Evolutionary conservation across 148 eudicot genomes (phyloP).

Genomic region (Salicornia ramosissima): DNA sequence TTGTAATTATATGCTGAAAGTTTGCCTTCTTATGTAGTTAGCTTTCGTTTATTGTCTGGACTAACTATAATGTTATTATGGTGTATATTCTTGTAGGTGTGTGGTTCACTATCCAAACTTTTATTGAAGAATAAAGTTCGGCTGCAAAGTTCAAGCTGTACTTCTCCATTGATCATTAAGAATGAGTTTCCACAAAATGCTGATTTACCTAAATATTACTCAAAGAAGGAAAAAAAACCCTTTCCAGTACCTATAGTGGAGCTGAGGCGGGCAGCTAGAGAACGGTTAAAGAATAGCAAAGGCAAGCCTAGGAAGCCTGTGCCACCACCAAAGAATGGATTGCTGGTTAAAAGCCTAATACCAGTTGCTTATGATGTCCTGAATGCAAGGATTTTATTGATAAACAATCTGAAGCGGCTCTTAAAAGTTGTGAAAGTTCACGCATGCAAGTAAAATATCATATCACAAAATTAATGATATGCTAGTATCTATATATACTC

Average conservation of each 20-base stretch:
- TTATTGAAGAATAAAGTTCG: constrained; percentile 18
- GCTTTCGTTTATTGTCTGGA: neutral
- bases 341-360: constrained; percentile 67
- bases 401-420: constrained; percentile 80
- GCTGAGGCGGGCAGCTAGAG: constrained; percentile 83
- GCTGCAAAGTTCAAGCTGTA: constrained; percentile 26
- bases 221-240: constrained; percentile 89
- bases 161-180: constrained; percentile 37
- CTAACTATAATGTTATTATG: neutral
- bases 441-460: constrained; percentile 80
- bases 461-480: constrained; percentile 15
- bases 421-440: constrained; percentile 74
- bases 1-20: neutral
- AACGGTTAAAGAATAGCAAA: constrained; percentile 68
- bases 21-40: neutral
- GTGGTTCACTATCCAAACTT: constrained; percentile 31
- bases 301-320: constrained; percentile 56
- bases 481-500: neutral
- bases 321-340: constrained; percentile 83
- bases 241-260: constrained; percentile 90
- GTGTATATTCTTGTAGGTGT: constrained; percentile 34
- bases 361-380: constrained; percentile 78
- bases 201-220: constrained; percentile 74
- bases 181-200: constrained; percentile 77
- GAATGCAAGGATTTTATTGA: constrained; percentile 71